A percentile compares a stretch with the other conserved stretches of the same genome.
Conservation (phyloP, 805 yeast genomes). For the Wickerhamomyces silvicola region DNA sequence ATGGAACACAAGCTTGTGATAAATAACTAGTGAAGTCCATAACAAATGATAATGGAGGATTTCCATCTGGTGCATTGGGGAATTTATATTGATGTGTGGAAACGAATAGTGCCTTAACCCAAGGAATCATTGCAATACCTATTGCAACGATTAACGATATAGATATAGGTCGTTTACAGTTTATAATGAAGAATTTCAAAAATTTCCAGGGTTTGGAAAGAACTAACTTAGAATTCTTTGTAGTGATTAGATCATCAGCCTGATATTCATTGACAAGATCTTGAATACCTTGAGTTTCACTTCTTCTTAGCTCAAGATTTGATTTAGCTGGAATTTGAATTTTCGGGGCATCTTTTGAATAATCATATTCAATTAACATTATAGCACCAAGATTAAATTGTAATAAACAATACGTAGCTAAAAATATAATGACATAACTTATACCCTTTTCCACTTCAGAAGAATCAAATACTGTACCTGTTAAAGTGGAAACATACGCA, state of each 20-base stretch:
- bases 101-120: conserved; percentile 67
- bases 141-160: conserved; percentile 58
- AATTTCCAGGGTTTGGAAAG: conserved; percentile 1
- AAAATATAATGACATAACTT: conserved; percentile 75
- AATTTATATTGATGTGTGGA: conserved; percentile 35
- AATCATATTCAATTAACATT: conserved; percentile 64
- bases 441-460: conserved; percentile 68
- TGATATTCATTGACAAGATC: conserved; percentile 41
- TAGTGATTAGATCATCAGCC: too few species aligned
- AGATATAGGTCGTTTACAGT: conserved; percentile 65
- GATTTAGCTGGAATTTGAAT: conserved; percentile 17
- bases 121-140: conserved; percentile 69
- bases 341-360: conserved; percentile 8
- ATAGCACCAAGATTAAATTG: conserved; percentile 75
- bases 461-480: conserved; percentile 48
- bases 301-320: conserved; percentile 25
- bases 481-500: conserved; percentile 65
- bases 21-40: conserved; percentile 72
- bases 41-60: conserved; percentile 75
- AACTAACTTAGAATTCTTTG: too few species aligned
- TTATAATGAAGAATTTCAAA: conserved; percentile 16
- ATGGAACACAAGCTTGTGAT: conserved; percentile 82
- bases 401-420: conserved; percentile 54
- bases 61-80: conserved; percentile 71
- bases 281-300: conserved; percentile 33